phyloP scores from a whole-genome alignment of 1,139 yeast species.

The Geotrichum histeridarum region DNA sequence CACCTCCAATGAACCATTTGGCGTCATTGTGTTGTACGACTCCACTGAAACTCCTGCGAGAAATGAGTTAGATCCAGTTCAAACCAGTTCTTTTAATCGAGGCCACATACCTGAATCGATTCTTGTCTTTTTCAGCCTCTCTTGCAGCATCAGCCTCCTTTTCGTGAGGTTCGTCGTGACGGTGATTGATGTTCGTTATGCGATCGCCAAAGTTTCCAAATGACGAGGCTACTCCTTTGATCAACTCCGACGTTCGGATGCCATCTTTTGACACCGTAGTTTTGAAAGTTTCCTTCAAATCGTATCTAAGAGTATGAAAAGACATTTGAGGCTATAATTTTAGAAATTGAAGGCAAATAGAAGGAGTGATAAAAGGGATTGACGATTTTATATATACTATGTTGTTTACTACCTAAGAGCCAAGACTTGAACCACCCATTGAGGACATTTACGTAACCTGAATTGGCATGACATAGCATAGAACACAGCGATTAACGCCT shows the following conservation, averaged over 20 bases:
- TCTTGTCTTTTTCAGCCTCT: constrained; percentile 17
- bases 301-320: constrained; percentile 14
- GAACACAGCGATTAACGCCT: too few relatives aligned
- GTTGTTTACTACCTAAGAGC: too few relatives aligned
- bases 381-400: too few relatives aligned
- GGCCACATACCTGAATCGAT: constrained; percentile 19
- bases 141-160: constrained; percentile 17
- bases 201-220: constrained; percentile 20
- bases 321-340: constrained; percentile 8
- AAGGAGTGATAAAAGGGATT: neutral
- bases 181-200: constrained; percentile 19
- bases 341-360: neutral
- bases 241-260: constrained; percentile 7
- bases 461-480: too few relatives aligned
- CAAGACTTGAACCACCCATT: too few relatives aligned
- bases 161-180: constrained; percentile 22
- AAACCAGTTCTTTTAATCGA: too few relatives aligned
- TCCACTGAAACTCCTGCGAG: constrained; percentile 46
- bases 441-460: too few relatives aligned
- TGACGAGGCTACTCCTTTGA: constrained; percentile 18
- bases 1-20: constrained; percentile 62
- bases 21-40: constrained; percentile 52
- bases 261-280: constrained; percentile 12
- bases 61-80: neutral
- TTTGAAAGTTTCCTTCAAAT: constrained; percentile 14